Evolutionary conservation across 2,329 filamentous ascomycete genomes (phyloP).

Genomic region (Coleophoma crateriformis): DNA sequence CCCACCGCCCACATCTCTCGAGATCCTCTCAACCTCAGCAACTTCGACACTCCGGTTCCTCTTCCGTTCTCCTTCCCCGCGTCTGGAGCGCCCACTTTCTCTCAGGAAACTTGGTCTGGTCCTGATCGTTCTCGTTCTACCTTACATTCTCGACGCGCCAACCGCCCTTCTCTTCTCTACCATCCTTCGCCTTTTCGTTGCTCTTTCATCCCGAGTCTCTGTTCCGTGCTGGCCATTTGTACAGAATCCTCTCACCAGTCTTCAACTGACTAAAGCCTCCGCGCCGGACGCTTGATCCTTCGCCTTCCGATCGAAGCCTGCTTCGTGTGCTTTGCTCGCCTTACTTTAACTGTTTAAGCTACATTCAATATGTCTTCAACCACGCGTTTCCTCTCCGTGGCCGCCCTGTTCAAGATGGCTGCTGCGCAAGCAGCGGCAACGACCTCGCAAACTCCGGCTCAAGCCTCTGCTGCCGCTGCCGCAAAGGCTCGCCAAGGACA

Average conservation of each 20-base stretch:
- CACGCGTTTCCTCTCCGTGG: conserved; percentile 10
- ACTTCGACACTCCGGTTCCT: not conserved
- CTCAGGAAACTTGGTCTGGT: not conserved
- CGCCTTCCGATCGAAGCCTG: not conserved
- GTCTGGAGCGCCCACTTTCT: not conserved
- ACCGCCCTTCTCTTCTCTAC: not conserved
- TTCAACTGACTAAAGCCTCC: too few species aligned
- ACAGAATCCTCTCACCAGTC: too few species aligned
- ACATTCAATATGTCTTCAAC: conserved; percentile 14
- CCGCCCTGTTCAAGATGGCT: conserved; percentile 14
- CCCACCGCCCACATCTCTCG: too few species aligned
- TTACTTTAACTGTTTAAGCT: not conserved
- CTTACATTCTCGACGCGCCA: too few species aligned
- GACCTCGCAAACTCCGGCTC: conserved; percentile 4
- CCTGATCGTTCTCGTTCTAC: too few species aligned
- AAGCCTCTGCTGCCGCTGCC: conserved; percentile 8
- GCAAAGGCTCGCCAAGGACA: conserved; percentile 11
- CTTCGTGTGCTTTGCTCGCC: not conserved
- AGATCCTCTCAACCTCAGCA: not conserved
- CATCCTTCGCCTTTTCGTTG: not conserved
- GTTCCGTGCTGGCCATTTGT: not conserved
- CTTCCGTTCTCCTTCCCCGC: not conserved
- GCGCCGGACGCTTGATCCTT: too few species aligned
- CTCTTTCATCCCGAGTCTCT: not conserved
- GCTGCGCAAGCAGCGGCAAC: conserved; percentile 10